These are phyloP conservation scores for Kalaharituber pfeilii DNA, from an alignment of 2,329 filamentous ascomycete species.

Conservation along the genomic window DNA sequence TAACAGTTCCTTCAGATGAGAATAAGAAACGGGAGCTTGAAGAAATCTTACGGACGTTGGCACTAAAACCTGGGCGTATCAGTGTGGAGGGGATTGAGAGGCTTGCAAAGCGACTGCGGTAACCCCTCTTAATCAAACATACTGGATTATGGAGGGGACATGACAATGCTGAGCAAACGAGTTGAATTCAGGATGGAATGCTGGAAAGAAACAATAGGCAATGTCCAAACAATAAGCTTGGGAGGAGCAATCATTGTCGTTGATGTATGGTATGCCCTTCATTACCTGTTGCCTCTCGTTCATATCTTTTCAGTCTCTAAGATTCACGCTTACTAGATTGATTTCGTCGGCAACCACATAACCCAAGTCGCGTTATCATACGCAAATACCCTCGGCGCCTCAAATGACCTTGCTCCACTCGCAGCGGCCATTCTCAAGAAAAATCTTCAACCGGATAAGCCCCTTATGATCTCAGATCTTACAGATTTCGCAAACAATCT, in stretches of 20 bases:
- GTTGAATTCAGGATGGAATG: slow-evolving; percentile 34
- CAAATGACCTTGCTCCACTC: slow-evolving; percentile 42
- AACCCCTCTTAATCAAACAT: slow-evolving; percentile 3
- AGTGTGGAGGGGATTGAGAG: slow-evolving; percentile 60
- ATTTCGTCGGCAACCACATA: slow-evolving; percentile 44
- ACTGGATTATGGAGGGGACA: slow-evolving; percentile 16
- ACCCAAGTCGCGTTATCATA: slow-evolving; percentile 46
- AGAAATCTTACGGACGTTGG: slow-evolving; percentile 20
- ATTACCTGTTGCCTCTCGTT: not conserved
- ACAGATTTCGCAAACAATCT: slow-evolving; percentile 56
- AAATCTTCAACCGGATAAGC: slow-evolving; percentile 41
- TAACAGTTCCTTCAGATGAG: slow-evolving; percentile 15
- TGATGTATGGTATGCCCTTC: slow-evolving; percentile 27
- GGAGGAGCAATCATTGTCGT: slow-evolving; percentile 44
- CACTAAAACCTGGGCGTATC: slow-evolving; percentile 27
- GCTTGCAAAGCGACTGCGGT: slow-evolving; percentile 46
- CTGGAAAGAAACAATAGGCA: slow-evolving; percentile 39
- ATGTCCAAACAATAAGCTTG: slow-evolving; percentile 39
- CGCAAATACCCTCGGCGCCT: slow-evolving; percentile 40
- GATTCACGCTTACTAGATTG: slow-evolving; percentile 29
- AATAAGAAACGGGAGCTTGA: slow-evolving; percentile 16
- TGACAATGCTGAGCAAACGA: not conserved
- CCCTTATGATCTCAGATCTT: slow-evolving; percentile 48
- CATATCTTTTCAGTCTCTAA: not conserved
- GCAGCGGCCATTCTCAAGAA: slow-evolving; percentile 48